Conservation (phyloP, 225 moss, liverwort and hornwort genomes). For the Pseudisothecium myosuroides region DNA sequence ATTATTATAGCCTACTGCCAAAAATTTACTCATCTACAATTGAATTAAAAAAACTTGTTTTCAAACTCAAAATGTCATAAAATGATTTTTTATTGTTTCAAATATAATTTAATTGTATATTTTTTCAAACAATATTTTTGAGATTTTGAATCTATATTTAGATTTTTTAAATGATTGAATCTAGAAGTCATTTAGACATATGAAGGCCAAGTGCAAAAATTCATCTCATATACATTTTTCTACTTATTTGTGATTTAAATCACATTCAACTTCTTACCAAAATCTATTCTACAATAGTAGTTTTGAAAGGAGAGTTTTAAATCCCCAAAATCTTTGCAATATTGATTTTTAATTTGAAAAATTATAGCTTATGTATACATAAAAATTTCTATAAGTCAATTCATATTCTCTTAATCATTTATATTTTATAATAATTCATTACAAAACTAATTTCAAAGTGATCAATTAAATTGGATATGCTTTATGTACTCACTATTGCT, state of each 20-base stretch:
- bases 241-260: neutral
- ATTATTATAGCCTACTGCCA: neutral
- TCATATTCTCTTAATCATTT: neutral
- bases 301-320: neutral
- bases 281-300: neutral
- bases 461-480: neutral
- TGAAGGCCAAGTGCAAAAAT: rapidly evolving
- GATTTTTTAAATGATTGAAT: neutral
- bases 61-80: neutral
- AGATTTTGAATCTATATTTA: neutral
- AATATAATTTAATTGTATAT: neutral
- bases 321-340: neutral
- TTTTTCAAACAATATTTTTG: neutral
- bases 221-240: neutral
- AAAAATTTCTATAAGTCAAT: too few species aligned
- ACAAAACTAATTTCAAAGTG: neutral
- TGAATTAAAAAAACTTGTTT: neutral
- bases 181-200: neutral
- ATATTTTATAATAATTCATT: neutral
- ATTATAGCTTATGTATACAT: neutral
- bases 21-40: neutral
- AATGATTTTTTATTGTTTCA: neutral
- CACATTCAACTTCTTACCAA: neutral
- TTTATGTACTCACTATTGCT: neutral
- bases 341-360: neutral